A percentile compares a stretch with the other conserved stretches of the same genome.
These are phyloP conservation scores for Trametes sanguinea DNA, from an alignment of 768 basidiomycete species.

Conservation along the genomic window DNA sequence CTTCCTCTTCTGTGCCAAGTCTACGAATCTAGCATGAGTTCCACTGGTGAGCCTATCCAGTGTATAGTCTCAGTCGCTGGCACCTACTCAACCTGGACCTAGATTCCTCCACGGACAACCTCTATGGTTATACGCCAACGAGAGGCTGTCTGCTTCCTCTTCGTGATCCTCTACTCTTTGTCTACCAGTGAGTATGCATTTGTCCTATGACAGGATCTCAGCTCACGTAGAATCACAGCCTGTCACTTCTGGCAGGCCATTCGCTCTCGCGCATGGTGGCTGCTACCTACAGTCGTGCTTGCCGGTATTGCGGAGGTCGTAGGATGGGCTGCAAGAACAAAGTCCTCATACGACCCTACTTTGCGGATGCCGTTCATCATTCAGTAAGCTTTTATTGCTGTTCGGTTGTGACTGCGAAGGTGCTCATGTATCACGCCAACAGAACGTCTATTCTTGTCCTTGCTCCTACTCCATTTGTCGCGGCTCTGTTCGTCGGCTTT, in stretches of 20 bases:
- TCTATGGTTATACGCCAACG: slow-evolving; percentile 20
- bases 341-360: slow-evolving; percentile 14
- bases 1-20: not conserved
- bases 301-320: slow-evolving; percentile 20
- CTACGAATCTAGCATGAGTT: not conserved
- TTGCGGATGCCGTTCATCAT: slow-evolving; percentile 14
- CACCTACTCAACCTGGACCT: too few species aligned
- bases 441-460: slow-evolving; percentile 19
- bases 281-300: slow-evolving; percentile 16
- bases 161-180: slow-evolving; percentile 11
- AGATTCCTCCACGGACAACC: not conserved
- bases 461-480: slow-evolving; percentile 55
- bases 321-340: slow-evolving; percentile 21
- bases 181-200: slow-evolving; percentile 12
- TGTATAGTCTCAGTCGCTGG: not conserved
- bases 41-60: not conserved
- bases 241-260: slow-evolving; percentile 12
- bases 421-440: not conserved
- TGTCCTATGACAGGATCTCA: too few species aligned
- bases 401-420: slow-evolving; percentile 26
- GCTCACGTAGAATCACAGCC: not conserved
- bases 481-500: slow-evolving; percentile 57
- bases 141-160: slow-evolving; percentile 17
- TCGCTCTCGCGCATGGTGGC: slow-evolving; percentile 18
- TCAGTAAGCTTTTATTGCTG: slow-evolving; percentile 15